Percentiles rank a stretch among this genome's conserved stretches.
phyloP scores from a whole-genome alignment of 257 asterid species.

The Solanum peruvianum region DNA sequence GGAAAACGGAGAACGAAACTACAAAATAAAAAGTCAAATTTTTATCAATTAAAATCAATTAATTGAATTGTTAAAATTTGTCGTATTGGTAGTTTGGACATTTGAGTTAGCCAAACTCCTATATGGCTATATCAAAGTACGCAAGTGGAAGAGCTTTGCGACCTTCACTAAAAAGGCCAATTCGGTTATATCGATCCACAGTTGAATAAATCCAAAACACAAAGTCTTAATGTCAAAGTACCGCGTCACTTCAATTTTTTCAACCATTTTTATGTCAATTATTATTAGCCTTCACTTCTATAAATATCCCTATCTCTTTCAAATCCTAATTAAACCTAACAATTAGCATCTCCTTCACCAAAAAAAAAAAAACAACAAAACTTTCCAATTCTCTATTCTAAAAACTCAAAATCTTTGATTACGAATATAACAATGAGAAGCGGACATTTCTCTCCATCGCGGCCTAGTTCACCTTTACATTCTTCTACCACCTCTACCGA shows the following conservation, averaged over 20 bases:
- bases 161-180: background rate
- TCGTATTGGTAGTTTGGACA: background rate
- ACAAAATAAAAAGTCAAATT: too few relatives aligned
- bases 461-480: conserved; percentile 24
- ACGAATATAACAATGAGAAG: background rate
- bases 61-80: rapidly evolving
- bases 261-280: background rate
- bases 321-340: background rate
- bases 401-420: background rate
- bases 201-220: background rate
- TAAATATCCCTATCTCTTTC: background rate
- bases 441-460: conserved; percentile 3
- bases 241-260: background rate
- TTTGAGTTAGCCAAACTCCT: background rate
- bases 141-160: background rate
- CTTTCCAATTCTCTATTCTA: background rate
- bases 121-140: background rate
- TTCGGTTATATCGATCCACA: background rate
- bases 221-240: background rate
- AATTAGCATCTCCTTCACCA: background rate
- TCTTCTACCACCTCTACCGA: conserved; percentile 3
- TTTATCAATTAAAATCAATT: too few relatives aligned
- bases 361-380: background rate
- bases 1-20: too few relatives aligned
- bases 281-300: background rate